Evolutionary conservation across 164 flowering plant species (phyloP), one percentile per base, ranked within the genome.

Genomic region (Vitis labrusca): DNA sequence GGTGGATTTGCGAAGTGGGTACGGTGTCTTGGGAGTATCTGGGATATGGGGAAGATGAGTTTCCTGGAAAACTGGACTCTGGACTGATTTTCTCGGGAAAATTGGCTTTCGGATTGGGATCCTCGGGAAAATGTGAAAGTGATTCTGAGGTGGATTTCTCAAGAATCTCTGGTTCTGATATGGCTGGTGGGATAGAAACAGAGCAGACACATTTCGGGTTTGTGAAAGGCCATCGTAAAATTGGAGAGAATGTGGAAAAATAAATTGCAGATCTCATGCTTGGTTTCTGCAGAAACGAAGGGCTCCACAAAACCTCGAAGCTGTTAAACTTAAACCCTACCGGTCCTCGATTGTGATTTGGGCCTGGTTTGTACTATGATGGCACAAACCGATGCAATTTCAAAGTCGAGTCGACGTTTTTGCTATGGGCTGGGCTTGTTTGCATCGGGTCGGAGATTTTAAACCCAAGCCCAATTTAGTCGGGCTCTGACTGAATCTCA

Each of bases 201-300:
- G 60, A 64, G 59, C 67, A 65, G 37, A 73, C 30, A 48, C 15
- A 61, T 55, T 68, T 71, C 1, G 68, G 44, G 61, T 12, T 57
- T 55, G 2, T 57, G 13, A 51, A 61, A 59, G 69, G 56, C 23
- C 61, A 59, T 53, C n/a, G 62, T 29, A 70, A 54, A 48, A 48
- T 53, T 15, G 59, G 52, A 61, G 14, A 30, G 29, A 32, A 9
- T 29, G 62, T 52, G 9, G 67, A 56, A 63, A 67, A 56, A 60
- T 29, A 27, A n/a, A 74, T 14, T 9, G 65, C 17, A 52, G 61
- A 10, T 57, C 69, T 68, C 77, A 74, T 68, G 16, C n/a, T 61
- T 13, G 64, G 17, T 32, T 30, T 60, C n/a, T 60, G 47, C n/a
- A 56, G 23, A 56, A 56, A 37, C 44, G 13, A 9, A 19, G 30